Evolutionary conservation across 2,329 filamentous ascomycete species (phyloP).

Genomic region (Aspergillus pseudoglaucus): DNA sequence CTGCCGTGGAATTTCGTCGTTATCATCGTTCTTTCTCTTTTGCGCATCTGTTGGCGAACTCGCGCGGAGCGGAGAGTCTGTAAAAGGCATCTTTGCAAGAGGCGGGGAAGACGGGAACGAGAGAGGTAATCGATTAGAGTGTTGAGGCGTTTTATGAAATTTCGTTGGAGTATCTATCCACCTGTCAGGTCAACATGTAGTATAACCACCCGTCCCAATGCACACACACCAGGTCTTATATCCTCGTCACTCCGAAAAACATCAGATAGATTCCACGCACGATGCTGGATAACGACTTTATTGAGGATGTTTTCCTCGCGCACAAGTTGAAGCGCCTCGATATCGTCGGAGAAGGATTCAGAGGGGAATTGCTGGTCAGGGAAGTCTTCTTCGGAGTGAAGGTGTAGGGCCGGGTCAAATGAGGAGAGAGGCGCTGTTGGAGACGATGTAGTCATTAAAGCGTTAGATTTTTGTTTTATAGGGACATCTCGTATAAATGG

Average conservation of each 20-base stretch:
- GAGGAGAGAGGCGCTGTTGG: constrained; percentile 37
- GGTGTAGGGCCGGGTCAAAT: constrained; percentile 46
- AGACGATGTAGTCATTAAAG: constrained; percentile 30
- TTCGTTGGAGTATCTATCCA: constrained; percentile 34
- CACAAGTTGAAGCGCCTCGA: constrained; percentile 32
- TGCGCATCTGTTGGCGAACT: constrained; percentile 28
- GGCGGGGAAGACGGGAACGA: constrained; percentile 31
- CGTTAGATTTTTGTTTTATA: neutral
- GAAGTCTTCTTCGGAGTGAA: constrained; percentile 38
- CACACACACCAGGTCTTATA: constrained; percentile 26
- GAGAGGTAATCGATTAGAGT: constrained; percentile 9
- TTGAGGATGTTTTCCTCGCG: constrained; percentile 29
- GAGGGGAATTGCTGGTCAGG: constrained; percentile 18
- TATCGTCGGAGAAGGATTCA: constrained; percentile 34
- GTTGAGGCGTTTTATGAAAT: constrained; percentile 9
- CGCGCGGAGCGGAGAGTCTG: constrained; percentile 33
- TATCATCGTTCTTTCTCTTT: constrained; percentile 34
- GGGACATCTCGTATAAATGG: neutral
- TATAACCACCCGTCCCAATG: neutral
- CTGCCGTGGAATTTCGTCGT: constrained; percentile 17
- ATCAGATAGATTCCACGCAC: constrained; percentile 37
- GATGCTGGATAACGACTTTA: constrained; percentile 37
- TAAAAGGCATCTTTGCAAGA: constrained; percentile 31
- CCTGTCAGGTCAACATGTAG: neutral
- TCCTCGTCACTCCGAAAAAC: constrained; percentile 39